Percentiles rank a stretch among this genome's conserved stretches.
Evolutionary conservation across 208 protist genomes (phyloP).

Genomic region (Leishmania lainsoni): DNA sequence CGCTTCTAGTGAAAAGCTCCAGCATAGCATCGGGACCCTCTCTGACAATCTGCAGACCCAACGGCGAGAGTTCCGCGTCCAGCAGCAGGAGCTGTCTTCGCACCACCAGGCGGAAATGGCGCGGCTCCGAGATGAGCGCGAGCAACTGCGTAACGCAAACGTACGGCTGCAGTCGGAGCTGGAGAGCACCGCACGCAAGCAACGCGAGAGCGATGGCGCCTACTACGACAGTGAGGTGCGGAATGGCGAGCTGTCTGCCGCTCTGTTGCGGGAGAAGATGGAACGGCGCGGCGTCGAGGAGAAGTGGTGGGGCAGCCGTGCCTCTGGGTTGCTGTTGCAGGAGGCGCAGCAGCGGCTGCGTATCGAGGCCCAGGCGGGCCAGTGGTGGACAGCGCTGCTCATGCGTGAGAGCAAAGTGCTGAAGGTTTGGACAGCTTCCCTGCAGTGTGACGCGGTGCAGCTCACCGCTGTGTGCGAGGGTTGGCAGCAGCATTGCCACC

Average conservation of each 20-base stretch:
- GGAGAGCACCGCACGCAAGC: conserved; percentile 10
- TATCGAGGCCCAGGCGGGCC: conserved; percentile 15
- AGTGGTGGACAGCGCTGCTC: conserved; percentile 25
- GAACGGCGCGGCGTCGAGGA: conserved; percentile 20
- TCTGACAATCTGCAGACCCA: conserved; percentile 17
- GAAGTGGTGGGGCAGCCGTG: conserved; percentile 22
- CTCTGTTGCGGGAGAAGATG: conserved; percentile 24
- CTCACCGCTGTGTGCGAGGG: conserved; percentile 31
- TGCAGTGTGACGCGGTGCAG: conserved; percentile 23
- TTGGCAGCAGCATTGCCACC: conserved; percentile 34
- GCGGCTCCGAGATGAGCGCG: conserved; percentile 3
- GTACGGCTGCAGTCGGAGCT: conserved; percentile 21
- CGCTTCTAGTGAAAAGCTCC: neutral
- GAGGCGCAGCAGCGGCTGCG: conserved; percentile 20
- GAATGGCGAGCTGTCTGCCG: conserved; percentile 13
- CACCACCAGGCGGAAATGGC: conserved; percentile 14
- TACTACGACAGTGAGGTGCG: conserved; percentile 14
- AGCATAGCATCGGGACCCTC: conserved; percentile 2
- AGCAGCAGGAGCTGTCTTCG: conserved; percentile 13
- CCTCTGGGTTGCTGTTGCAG: conserved; percentile 6
- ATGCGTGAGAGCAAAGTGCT: conserved; percentile 21
- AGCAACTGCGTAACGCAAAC: conserved; percentile 20
- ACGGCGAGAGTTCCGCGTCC: neutral
- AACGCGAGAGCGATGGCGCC: conserved; percentile 16
- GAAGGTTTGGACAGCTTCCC: conserved; percentile 16